These are phyloP conservation scores for Alternaria triticina DNA, from an alignment of 2,329 filamentous ascomycete species.

Conservation along the genomic window DNA sequence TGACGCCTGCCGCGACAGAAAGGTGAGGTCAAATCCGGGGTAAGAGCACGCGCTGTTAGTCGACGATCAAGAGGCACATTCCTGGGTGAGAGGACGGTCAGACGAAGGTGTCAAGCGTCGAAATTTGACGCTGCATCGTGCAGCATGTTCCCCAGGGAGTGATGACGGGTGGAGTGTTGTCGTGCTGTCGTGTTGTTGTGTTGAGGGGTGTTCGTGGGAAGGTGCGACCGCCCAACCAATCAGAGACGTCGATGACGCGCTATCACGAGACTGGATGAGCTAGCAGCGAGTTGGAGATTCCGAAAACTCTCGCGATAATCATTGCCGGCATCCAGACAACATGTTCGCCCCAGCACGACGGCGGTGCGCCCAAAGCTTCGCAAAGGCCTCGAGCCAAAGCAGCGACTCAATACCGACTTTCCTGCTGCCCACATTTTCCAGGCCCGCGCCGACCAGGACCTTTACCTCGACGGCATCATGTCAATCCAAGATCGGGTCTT, in stretches of 20 bases:
- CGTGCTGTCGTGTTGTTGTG: constrained; percentile 5
- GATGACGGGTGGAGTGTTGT: background rate
- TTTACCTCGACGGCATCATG: constrained; percentile 76
- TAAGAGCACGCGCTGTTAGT: constrained; percentile 16
- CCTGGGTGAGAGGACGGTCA: background rate
- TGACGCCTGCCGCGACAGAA: constrained; percentile 4
- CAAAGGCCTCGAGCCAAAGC: constrained; percentile 51
- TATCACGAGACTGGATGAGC: constrained; percentile 24
- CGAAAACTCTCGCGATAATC: constrained; percentile 33
- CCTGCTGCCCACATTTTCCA: constrained; percentile 73
- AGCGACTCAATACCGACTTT: constrained; percentile 70
- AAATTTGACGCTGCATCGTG: background rate
- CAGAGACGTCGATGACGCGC: constrained; percentile 11
- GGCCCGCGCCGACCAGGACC: constrained; percentile 52
- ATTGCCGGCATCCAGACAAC: constrained; percentile 31
- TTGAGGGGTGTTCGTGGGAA: constrained; percentile 4
- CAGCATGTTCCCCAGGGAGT: background rate
- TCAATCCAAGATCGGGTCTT: constrained; percentile 84
- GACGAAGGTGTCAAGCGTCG: background rate
- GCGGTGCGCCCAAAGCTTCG: constrained; percentile 60
- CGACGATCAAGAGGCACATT: constrained; percentile 3
- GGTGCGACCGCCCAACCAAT: constrained; percentile 1
- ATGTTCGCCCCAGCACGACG: constrained; percentile 72
- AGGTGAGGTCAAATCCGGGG: constrained; percentile 22
- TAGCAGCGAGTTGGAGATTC: constrained; percentile 19